Conservation (phyloP, 2,329 filamentous ascomycete genomes). For the Epichloe baconii region DNA sequence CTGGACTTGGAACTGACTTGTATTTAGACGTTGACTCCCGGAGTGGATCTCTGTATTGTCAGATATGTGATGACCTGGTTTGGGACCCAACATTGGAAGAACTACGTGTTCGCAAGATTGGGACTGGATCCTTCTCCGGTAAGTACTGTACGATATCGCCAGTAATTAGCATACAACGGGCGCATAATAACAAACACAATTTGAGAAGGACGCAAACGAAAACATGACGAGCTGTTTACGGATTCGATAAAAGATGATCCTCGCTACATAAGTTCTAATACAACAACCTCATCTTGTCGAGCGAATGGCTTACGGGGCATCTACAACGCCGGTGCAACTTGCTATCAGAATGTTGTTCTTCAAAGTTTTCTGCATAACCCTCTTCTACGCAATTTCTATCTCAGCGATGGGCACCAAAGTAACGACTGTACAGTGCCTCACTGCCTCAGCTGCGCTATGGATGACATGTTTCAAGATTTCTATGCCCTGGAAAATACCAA, state of each 20-base stretch:
- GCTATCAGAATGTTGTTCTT: constrained; percentile 93
- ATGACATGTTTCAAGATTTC: constrained; percentile 62
- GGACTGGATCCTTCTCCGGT: constrained; percentile 53
- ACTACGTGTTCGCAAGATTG: constrained; percentile 56
- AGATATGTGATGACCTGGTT: constrained; percentile 70
- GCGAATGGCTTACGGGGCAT: constrained; percentile 82
- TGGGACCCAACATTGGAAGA: constrained; percentile 74
- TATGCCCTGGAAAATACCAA: constrained; percentile 66
- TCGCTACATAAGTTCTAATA: constrained; percentile 65
- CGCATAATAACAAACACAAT: neutral
- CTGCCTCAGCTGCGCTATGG: constrained; percentile 58
- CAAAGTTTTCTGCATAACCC: constrained; percentile 92
- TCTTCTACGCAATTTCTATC: constrained; percentile 79
- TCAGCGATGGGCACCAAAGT: constrained; percentile 76
- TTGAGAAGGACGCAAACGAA: constrained; percentile 52
- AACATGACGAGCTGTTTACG: constrained; percentile 56
- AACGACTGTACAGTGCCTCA: constrained; percentile 53
- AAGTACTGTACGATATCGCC: neutral
- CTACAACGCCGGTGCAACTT: constrained; percentile 97
- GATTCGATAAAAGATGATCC: constrained; percentile 59
- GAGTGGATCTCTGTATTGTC: constrained; percentile 63
- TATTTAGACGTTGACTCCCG: constrained; percentile 61
- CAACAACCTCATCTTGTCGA: constrained; percentile 66
- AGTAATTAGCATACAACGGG: neutral
- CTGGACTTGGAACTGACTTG: constrained; percentile 13